phyloP scores from a whole-genome alignment of 225 moss, liverwort and hornwort species.

The Antitrichia curtipendula region DNA sequence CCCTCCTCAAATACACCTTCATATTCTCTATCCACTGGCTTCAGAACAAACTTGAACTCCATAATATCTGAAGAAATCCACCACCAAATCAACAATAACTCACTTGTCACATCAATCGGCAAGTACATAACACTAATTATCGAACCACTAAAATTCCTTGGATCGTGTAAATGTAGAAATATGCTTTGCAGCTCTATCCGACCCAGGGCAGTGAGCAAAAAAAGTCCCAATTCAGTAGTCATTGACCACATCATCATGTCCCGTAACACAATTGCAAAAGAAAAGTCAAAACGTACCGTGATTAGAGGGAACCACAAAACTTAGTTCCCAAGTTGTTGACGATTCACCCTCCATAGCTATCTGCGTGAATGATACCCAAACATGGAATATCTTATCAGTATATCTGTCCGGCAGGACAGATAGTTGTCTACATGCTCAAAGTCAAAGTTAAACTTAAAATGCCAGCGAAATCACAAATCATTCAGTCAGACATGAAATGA shows the following conservation, averaged over 20 bases:
- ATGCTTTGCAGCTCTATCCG: not conserved
- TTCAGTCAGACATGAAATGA: not conserved
- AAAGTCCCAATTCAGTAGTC: not conserved
- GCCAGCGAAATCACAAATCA: not conserved
- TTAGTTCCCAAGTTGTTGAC: constrained; percentile 63
- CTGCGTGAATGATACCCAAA: constrained; percentile 28
- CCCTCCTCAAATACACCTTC: constrained; percentile 59
- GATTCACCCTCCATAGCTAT: constrained; percentile 72
- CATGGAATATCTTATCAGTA: not conserved
- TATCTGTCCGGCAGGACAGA: not conserved
- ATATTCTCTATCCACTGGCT: constrained; percentile 50
- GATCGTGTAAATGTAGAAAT: not conserved
- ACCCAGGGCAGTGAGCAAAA: not conserved
- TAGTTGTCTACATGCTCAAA: not conserved
- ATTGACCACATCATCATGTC: not conserved
- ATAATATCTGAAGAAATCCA: constrained; percentile 33
- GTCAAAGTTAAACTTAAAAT: not conserved
- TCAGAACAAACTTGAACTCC: constrained; percentile 75
- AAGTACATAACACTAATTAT: not conserved
- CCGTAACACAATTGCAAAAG: not conserved
- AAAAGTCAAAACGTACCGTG: constrained; percentile 31
- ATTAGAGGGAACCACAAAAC: constrained; percentile 67
- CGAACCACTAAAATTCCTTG: not conserved
- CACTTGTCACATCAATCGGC: not conserved
- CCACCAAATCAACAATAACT: not conserved